Evolutionary conservation across 2,329 filamentous ascomycete species (phyloP), one percentile per base, ranked within the genome.

Genomic region (Coniochaeta sp.): DNA sequence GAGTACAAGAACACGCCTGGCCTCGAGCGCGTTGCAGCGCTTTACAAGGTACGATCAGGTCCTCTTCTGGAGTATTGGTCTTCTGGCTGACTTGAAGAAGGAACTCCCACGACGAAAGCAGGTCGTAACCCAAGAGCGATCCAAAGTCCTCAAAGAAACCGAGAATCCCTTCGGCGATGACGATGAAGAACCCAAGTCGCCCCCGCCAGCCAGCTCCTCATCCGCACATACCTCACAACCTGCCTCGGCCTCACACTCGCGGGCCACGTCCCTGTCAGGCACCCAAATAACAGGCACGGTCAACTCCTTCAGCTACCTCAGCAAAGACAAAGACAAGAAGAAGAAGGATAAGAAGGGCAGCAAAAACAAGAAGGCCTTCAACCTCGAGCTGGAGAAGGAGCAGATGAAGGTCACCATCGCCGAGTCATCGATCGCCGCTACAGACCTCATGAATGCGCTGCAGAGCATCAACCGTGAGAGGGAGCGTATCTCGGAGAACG

Each of bases 381-480:
- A 89, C 70, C 80, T 98, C 0, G 90, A 96, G 67, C 88, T 86
- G 43, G 95, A 98, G 73, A 93, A 93, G 72, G 89, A 90, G 0
- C 82, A 89, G 62, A 92, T 99, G 78, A 88, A 96, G 65, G 85
- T 88, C 63, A 85, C 88, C n/a, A 92, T 99, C 64, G 95, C 93
- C 3, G 90, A 93, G 55, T 86, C 93, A 0, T 93, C 91, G 0
- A 90, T 98, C 43, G 90, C 92, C 3, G 88, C 91, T n/a, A 97
- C 90, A 0, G 96, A 96, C 70, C 80, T 99, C 43, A 81, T 88
- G 70, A 98, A 99, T 69, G 85, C 88, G 1, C 79, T 99, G 40
- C 92, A 95, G 72, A 86, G 89, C 59, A 93, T 97, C 75, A 97
- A 98, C 71, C 87, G 95, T 62, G 95, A 98, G 72, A 83, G 79